Base-by-base conservation (phyloP, 306 rosid species). In the Myrica gale region DNA sequence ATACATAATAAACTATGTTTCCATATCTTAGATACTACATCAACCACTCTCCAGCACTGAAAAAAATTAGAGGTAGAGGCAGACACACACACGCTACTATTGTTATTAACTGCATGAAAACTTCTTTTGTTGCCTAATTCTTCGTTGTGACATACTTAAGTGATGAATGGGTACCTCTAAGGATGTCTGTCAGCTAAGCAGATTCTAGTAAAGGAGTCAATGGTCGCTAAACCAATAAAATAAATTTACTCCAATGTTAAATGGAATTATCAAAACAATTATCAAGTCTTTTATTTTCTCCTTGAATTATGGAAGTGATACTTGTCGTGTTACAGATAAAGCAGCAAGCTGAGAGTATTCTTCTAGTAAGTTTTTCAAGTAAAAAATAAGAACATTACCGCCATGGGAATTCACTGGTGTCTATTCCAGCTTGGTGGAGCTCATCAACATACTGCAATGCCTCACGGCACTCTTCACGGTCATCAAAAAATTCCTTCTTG, bases 331-430 rank as follows among this genome's bases (percentile, higher is more conserved):
- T 48, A 55, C 17, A 17, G 13, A 69, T 7, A 51, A 69, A 47
- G 39, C 23, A 48, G 72, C 9, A 56, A 21, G 32, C 46, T 21
- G 7, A 60, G 6, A 43, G 8, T n/a, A 32, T n/a, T 32, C 26
- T 71, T 74, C 19, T 32, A 50, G 43, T 9, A 32, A 55, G 60
- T 71, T 39, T 6, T 7, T 58, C 8, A 23, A 57, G 41, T 12
- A 6, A 69, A 19, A 42, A 65, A 43, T 61, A 52, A 56, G 66
- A 10, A 76, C 74, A 61, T 80, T 95, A 95, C 97, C 99, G 81
- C 99, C 99, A 95, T 71, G 97, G 98, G 74, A 95, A 92, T 89
- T 92, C 97, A 79, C 97, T 92, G 23, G 97, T 95, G 86, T 92
- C 99, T 69, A 95, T 90, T 83, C 97, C 97, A 77, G 97, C 96